Evolutionary conservation across 2,329 filamentous ascomycete genomes (phyloP), one percentile per base, ranked within the genome.

Genomic region (Trematosphaeria pertusa): DNA sequence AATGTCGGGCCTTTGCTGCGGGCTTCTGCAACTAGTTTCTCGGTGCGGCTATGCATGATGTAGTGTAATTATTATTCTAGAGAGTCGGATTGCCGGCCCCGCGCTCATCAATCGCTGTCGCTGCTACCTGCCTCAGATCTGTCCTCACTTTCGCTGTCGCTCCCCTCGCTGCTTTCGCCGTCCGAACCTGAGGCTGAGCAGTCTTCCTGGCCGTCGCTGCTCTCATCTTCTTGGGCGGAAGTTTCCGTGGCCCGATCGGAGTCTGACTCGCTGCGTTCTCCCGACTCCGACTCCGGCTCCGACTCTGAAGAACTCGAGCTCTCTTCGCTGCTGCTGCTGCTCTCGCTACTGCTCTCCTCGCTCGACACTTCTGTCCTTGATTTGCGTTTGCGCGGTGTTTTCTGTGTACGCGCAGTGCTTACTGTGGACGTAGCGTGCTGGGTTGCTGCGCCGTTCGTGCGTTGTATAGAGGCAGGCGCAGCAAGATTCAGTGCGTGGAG

Each of bases 321-420:
- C 4, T 64, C 61, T 15, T 66, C 59, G 9, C 54, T 56, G 36
- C 59, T 64, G 37, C 61, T 60, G 34, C 54, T 67, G 43, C 62
- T 68, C 30, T 65, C 65, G 14, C 63, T 65, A 48, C 64, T 70
- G 38, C 61, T 68, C 36, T 69, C 67, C 26, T 70, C 64, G 33
- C 62, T 68, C 4, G 65, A 64, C 1, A 65, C 49, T 5, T 62
- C 59, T 2, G 49, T 62, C 24, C 63, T 59, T 2, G 57, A 56
- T 42, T 71, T 71, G 10, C 65, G 59, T 44, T 63, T 64, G 14
- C 52, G 52, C n/a, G 56, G 48, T 18, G 45, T 50, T 14, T 50
- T 53, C 26, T 56, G 39, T 9, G 48, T 41, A 37, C 52, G 56
- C 32, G 49, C 48, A 20, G 26, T 47, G 51, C 20, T 57, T 46